Evolutionary conservation across 176 grass and related monocot species (phyloP), one percentile per base, ranked within the genome.

Genomic region (Cocos nucifera): DNA sequence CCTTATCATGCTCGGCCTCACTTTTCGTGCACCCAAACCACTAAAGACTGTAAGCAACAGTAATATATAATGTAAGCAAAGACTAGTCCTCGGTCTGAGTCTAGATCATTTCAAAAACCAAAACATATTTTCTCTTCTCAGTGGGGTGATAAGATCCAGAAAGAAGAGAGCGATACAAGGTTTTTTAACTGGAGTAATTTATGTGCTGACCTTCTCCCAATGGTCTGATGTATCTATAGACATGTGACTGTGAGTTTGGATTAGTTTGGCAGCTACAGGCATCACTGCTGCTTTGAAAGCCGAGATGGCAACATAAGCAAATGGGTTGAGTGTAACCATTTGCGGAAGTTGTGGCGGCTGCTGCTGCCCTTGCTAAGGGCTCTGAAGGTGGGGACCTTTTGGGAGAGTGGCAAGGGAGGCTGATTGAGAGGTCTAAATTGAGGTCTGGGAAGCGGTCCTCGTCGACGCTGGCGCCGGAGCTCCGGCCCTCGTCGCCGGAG

Each of bases 1-100:
- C 70, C 58, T 49, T 49, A 70, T 68, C 63, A 63, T 23, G 51
- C 62, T 57, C 55, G 49, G 54, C n/a, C 22, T 68, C 15, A 9
- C 4, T 27, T 53, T 35, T 56, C 60, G 64, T 54, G 56, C 21
- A 70, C 17, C 49, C n/a, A 48, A 12, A 2, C 28, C 15, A 61
- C 14, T 59, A 19, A 15, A 24, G 18, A 65, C 39, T 28, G 4
- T 17, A 66, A 17, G 10, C 29, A 17, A 54, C 17, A 62, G 32
- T 17, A 29, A 30, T 2, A 27, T 35, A 29, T 17, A 15, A 3
- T 23, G 24, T 29, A 25, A 28, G 2, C 24, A 59, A 12, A 44
- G 10, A 44, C 9, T 12, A 3, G 10, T 12, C 35, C 35, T 44
- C 3, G 35, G 35, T 44, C 35, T 3, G 8, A 44, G 35, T 44